Evolutionary conservation across 805 yeast genomes (phyloP), one percentile per base, ranked within the genome.

Genomic region (Metschnikowia similis): DNA sequence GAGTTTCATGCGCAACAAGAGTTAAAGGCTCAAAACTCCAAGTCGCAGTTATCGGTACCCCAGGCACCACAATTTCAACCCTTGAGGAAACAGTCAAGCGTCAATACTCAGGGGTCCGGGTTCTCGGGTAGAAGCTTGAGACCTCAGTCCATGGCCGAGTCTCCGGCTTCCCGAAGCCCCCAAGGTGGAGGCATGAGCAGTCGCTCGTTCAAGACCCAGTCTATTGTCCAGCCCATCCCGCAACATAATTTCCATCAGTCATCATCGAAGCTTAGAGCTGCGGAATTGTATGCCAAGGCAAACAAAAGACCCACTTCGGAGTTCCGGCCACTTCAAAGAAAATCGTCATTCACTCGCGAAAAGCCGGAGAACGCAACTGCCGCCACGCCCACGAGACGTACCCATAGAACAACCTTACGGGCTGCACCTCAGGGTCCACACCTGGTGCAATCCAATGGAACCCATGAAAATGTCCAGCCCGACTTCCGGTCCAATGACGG

Each of bases 301-400:
- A 72, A 70, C 49, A 67, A 71, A 55, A 65, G 77, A 50, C 76
- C 77, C 2, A 51, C 52, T 13, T 70, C 75, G 39, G 56, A 61
- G 2, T 70, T 72, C 59, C 76, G 74, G 26, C 72, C 73, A 41
- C 69, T 70, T 35, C 71, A 55, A 59, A 66, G 70, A 59, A 71
- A 64, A 45, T 83, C 89, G 0, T 83, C 89, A 35, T 84, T 80
- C 60, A 83, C 80, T 55, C 83, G 79, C 57, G 71, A 45, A 21
- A 17, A 28, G 8, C n/a, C 49, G 8, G 48, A 47, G 14, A 41
- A 42, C 8, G 41, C 47, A 14, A 11, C 35, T n/a, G 9, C 45
- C 9, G 37, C 41, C 13, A 32, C 41, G 6, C 40, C 51, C 8
- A 40, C 21, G 10, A 40, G 51, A 5, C 38, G 43, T 26, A 6